phyloP scores from a whole-genome alignment of 139 green algal genomes.

The Chlorella sp. region DNA sequence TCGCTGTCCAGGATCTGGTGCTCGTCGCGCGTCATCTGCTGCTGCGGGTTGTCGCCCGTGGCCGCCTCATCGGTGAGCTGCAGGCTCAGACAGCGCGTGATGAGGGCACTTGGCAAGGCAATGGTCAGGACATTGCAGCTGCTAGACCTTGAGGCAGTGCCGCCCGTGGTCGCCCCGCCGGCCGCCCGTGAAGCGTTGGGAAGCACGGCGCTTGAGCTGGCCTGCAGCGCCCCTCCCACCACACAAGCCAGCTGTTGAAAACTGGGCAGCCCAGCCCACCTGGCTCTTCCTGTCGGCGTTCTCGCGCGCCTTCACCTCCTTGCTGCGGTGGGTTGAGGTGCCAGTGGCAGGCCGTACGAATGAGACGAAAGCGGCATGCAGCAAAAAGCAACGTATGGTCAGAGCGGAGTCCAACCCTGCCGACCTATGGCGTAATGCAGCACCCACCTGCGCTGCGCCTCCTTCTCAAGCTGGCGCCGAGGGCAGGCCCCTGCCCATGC shows the following conservation, averaged over 20 bases:
- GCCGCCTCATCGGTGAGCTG: constrained; percentile 20
- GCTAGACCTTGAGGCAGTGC: background rate
- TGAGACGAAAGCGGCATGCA: too few species aligned
- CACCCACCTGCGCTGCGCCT: too few species aligned
- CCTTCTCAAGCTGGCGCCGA: too few species aligned
- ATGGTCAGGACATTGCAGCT: background rate
- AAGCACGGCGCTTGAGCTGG: background rate
- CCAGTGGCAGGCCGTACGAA: too few species aligned
- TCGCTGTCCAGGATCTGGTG: constrained; percentile 18
- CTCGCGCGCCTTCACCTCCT: background rate
- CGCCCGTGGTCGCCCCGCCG: too few species aligned
- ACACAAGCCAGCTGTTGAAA: background rate
- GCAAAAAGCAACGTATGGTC: too few species aligned
- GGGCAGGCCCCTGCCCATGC: too few species aligned
- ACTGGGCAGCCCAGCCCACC: background rate
- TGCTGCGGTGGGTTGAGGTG: background rate
- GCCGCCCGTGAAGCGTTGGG: too few species aligned
- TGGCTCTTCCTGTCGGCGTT: constrained; percentile 34
- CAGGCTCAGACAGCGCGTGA: too few species aligned
- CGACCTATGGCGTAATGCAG: too few species aligned
- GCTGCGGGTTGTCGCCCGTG: constrained; percentile 4
- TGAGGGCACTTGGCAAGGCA: too few species aligned
- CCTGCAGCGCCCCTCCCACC: background rate
- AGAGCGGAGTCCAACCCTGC: too few species aligned
- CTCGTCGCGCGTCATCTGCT: constrained; percentile 24